Evolutionary conservation across 805 yeast genomes (phyloP).

Genomic region (Kockiozyma suomiensis): DNA sequence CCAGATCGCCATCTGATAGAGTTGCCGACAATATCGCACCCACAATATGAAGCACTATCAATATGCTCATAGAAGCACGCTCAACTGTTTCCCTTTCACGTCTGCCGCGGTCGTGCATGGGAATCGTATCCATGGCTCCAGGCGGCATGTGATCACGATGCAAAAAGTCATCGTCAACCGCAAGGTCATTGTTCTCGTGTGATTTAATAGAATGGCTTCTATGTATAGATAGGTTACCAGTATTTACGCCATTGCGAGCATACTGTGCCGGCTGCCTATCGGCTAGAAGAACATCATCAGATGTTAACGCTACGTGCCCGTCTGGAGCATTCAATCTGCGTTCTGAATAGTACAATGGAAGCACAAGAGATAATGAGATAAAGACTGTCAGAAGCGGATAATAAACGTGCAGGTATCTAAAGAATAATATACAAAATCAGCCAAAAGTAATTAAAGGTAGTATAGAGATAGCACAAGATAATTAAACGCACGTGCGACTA

Average conservation of each 20-base stretch:
- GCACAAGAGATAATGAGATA: neutral
- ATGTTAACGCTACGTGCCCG: neutral
- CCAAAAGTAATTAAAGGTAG: no score
- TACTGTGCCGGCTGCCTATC: neutral
- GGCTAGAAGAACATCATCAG: conserved; percentile 10
- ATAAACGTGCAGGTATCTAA: conserved; percentile 8
- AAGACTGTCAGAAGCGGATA: neutral
- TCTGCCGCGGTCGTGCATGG: neutral
- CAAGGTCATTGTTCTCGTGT: conserved; percentile 1
- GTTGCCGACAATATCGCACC: neutral
- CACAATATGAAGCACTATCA: neutral
- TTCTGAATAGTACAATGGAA: neutral
- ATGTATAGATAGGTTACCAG: no score
- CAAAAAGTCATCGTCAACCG: conserved; percentile 11
- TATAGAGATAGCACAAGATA: no score
- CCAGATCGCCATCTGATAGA: neutral
- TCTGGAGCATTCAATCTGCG: neutral
- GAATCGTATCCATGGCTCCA: conserved; percentile 5
- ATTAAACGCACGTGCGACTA: neutral
- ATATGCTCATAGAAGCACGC: neutral
- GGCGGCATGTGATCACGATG: neutral
- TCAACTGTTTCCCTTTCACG: conserved; percentile 7
- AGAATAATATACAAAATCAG: no score
- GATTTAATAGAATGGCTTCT: no score
- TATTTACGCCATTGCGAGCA: neutral